Conservation (phyloP, 1,284 basidiomycete species). For the Tilletia caries region DNA sequence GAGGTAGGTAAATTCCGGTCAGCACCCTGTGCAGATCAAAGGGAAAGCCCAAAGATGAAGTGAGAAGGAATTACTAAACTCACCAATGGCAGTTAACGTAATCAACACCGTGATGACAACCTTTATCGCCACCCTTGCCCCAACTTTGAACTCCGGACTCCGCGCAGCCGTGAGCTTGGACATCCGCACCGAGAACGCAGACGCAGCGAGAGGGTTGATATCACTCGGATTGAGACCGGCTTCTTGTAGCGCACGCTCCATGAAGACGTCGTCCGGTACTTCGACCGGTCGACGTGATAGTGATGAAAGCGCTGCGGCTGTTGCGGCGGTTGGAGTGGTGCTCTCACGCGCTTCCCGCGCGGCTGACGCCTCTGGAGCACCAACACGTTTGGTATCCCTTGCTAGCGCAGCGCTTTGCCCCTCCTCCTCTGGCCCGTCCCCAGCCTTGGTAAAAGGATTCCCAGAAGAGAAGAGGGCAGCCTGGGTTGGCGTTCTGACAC, state of each 20-base stretch:
- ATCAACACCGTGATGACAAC: slow-evolving; percentile 35
- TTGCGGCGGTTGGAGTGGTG: too few relatives aligned
- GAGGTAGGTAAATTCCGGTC: too few relatives aligned
- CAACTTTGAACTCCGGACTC: slow-evolving; percentile 18
- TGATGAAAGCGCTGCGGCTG: neutral
- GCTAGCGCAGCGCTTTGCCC: neutral
- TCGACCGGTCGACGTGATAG: neutral
- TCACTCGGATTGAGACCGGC: slow-evolving; percentile 5
- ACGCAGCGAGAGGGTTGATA: slow-evolving; percentile 32
- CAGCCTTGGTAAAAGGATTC: neutral
- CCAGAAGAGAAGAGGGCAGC: neutral
- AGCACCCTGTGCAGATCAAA: too few relatives aligned
- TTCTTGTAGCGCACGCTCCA: slow-evolving; percentile 3
- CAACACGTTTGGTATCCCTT: neutral
- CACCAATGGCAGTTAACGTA: slow-evolving; percentile 35
- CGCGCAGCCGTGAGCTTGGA: slow-evolving; percentile 19
- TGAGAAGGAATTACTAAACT: too few relatives aligned
- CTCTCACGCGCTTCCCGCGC: neutral
- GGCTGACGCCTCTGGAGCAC: neutral
- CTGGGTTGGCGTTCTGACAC: neutral
- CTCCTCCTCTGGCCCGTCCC: neutral
- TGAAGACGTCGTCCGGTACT: neutral
- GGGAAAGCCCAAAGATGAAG: neutral
- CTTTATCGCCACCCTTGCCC: slow-evolving; percentile 24
- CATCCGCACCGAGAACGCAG: slow-evolving; percentile 29